Conservation (phyloP, 345 rosid genomes). For the Sapria himalayana region DNA sequence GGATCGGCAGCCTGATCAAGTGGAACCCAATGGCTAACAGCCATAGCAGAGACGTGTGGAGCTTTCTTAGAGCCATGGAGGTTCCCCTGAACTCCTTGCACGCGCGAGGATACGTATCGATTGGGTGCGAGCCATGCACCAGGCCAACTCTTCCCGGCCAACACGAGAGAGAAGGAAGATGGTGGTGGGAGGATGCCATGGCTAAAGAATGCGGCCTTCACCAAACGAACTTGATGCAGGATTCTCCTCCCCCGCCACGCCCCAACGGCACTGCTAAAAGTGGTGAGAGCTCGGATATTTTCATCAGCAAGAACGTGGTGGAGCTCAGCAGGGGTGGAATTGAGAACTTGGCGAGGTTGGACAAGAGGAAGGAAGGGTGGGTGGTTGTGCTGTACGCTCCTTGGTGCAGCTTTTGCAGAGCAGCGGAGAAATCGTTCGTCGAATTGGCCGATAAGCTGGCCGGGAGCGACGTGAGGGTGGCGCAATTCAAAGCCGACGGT, state of each 20-base stretch:
- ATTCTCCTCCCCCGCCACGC: constrained; percentile 12
- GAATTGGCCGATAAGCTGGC: constrained; percentile 61
- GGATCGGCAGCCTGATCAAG: constrained; percentile 73
- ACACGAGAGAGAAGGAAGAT: constrained; percentile 97
- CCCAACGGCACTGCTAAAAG: constrained; percentile 13
- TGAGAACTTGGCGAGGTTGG: constrained; percentile 52
- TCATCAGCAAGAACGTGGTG: constrained; percentile 40
- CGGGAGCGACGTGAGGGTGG: constrained; percentile 70
- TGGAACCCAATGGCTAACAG: constrained; percentile 92
- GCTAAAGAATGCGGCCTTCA: constrained; percentile 96
- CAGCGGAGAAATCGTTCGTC: constrained; percentile 58
- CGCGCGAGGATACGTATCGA: constrained; percentile 56
- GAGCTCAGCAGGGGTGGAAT: constrained; percentile 49
- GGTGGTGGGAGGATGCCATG: constrained; percentile 99
- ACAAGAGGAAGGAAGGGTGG: constrained; percentile 63
- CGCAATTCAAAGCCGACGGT: constrained; percentile 71
- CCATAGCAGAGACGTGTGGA: constrained; percentile 60
- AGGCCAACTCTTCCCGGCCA: constrained; percentile 89
- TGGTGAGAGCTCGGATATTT: constrained; percentile 28
- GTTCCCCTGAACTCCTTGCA: constrained; percentile 77
- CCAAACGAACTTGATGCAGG: constrained; percentile 61
- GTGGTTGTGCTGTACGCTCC: constrained; percentile 85
- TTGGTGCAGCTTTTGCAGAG: constrained; percentile 87
- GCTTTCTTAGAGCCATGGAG: constrained; percentile 60
- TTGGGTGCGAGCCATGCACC: constrained; percentile 97